Evolutionary conservation across 768 basidiomycete genomes (phyloP), one percentile per base, ranked within the genome.

Genomic region (Lanmaoa rubissima): DNA sequence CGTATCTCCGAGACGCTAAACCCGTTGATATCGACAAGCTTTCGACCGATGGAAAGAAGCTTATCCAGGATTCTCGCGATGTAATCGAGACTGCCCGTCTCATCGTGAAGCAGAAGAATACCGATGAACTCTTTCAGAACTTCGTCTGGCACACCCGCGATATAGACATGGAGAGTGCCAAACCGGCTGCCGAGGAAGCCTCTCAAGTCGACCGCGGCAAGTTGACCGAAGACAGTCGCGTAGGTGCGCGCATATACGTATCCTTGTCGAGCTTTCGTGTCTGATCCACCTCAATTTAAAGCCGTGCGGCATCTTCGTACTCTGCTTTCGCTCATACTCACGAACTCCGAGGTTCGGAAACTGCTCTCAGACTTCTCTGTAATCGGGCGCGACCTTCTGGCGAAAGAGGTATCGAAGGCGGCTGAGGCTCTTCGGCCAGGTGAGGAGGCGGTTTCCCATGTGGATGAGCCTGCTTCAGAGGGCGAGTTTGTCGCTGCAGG

Each of bases 331-430:
- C 87, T 98, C 65, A 78, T 98, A 65, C 79, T 94, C 59, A 96
- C 95, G 68, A 99, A 99, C 75, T 88, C 90, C 0, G 91, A 96
- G 75, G 88, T 90, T 32, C 88, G 94, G 65, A 96, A 97, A 70
- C 85, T 97, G 31, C 73, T 95, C 51, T 81, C 84, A 2, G 92
- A 94, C 72, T 86, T 90, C 60, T 81, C 83, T 11, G 70, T 87
- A 55, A 85, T 92, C 48, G 90, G 90, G 0, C 87, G 92, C 41
- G 93, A 96, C 70, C 78, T 97, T 52, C 84, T 96, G 59, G 84
- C 91, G 5, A 86, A 82, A 39, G 82, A 82, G 19, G 86, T 90
- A 0, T 70, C 78, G 62, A 89, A 92, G 66, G 86, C 82, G 13
- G 90, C 91, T 8, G 81, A 83, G 34, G 71, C 70, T 50, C 75